phyloP scores from a whole-genome alignment of 2,329 filamentous ascomycete genomes.

The Diplodia seriata region DNA sequence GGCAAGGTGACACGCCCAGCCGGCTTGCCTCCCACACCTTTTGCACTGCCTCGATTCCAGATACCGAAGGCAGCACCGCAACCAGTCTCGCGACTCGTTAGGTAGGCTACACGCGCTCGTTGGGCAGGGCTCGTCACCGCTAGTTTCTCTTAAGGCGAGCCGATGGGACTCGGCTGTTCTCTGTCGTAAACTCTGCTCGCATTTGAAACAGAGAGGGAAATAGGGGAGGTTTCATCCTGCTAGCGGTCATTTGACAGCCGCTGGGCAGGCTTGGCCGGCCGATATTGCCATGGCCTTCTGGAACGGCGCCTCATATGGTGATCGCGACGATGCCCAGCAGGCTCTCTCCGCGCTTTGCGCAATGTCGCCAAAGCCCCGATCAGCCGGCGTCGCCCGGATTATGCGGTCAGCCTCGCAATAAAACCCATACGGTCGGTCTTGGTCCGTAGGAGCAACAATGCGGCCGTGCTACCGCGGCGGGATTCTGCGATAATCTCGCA shows the following conservation, averaged over 20 bases:
- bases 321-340: background rate
- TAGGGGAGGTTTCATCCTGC: slow-evolving; percentile 28
- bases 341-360: slow-evolving; percentile 26
- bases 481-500: slow-evolving; percentile 17
- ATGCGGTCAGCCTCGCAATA: slow-evolving; percentile 16
- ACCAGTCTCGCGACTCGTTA: slow-evolving; percentile 4
- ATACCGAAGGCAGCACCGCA: background rate
- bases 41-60: slow-evolving; percentile 17
- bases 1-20: background rate
- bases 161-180: background rate
- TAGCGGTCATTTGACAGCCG: background rate
- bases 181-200: slow-evolving; percentile 3
- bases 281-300: slow-evolving; percentile 1
- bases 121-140: slow-evolving; percentile 7
- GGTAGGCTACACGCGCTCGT: slow-evolving; percentile 7
- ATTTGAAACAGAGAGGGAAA: slow-evolving; percentile 8
- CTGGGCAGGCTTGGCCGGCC: background rate
- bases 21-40: slow-evolving; percentile 14
- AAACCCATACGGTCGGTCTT: background rate
- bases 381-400: slow-evolving; percentile 5
- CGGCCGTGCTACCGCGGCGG: slow-evolving; percentile 15
- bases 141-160: slow-evolving; percentile 6
- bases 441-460: slow-evolving; percentile 5
- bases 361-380: slow-evolving; percentile 5
- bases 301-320: background rate